Base-by-base conservation (phyloP, 1,139 yeast genomes). In the Meyerozyma smithsonii region DNA sequence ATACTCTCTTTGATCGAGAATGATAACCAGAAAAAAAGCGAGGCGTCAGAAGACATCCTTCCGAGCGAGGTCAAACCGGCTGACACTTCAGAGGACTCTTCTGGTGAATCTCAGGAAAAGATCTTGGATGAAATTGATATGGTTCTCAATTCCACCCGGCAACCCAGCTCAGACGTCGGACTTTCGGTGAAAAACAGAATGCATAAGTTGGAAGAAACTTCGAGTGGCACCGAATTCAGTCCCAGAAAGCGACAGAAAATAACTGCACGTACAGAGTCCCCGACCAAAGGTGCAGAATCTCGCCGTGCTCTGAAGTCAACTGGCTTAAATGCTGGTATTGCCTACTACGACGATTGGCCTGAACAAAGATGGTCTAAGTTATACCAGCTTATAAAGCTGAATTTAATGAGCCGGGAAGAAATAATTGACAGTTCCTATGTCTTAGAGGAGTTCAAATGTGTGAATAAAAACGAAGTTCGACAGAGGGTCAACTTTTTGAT, bases 51-150 rank as follows among this genome's bases (percentile, higher is more conserved):
- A 8, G 14, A 23, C 20, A 20, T 17, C 5, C 26, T 39, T 24
- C 42, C 41, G 8, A 25, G 25, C 3, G 38, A 35, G 17, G 15
- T 11, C 11, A 26, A 33, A 21, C 6, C 18, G n/a, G 25, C 16
- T 7, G 36, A 39, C 10, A 35, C 15, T 14, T 28, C 20, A n/a
- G 20, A 32, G 20, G 23, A 25, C 15, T 38, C 39, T 16, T 23
- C 35, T 5, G 54, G 51, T 36, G 49, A 45, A 6, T 39, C 39
- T 26, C 55, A 54, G 19, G 54, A 41, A 10, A 55, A 53, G 28
- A 48, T 58, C 12, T 41, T 58, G 26, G 46, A 57, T 35, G 61
- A 58, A 38, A 43, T 58, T 21, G 58, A 57, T 36, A 1, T 51
- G 36, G 32, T 23, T 43, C 17, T 41, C 37, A 14, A 36, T 38